Evolutionary conservation across 1,139 yeast species (phyloP).

Genomic region (Yamadazyma taylorii): DNA sequence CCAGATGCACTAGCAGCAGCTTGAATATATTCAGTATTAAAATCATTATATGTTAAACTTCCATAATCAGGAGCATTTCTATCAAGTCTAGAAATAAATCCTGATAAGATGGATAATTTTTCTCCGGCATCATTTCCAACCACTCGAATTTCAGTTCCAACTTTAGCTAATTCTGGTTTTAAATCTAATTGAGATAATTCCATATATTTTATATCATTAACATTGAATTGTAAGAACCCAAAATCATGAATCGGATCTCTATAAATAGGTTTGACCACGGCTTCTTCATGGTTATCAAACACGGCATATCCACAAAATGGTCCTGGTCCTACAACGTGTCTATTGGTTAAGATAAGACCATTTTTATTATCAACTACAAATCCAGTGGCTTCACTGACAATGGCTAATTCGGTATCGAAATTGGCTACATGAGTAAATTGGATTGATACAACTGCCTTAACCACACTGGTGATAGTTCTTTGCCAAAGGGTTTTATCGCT

Average conservation of each 20-base stretch:
- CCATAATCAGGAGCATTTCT: constrained; percentile 97
- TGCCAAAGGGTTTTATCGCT: constrained; percentile 56
- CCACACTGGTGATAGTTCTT: constrained; percentile 76
- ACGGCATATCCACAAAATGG: constrained; percentile 90
- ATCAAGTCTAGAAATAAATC: constrained; percentile 86
- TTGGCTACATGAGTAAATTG: constrained; percentile 85
- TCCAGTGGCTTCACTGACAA: constrained; percentile 91
- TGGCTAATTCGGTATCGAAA: constrained; percentile 82
- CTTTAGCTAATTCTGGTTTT: constrained; percentile 79
- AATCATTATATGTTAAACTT: constrained; percentile 84
- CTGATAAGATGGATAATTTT: constrained; percentile 82
- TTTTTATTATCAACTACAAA: constrained; percentile 83
- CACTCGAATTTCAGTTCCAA: constrained; percentile 90
- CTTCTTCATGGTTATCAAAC: constrained; percentile 93
- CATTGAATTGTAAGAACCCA: constrained; percentile 77
- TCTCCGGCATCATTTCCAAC: constrained; percentile 98
- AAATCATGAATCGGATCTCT: constrained; percentile 89
- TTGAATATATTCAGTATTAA: constrained; percentile 93
- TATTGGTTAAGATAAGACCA: constrained; percentile 85
- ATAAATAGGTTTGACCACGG: constrained; percentile 78
- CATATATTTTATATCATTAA: constrained; percentile 71
- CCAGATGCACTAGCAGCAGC: constrained; percentile 97
- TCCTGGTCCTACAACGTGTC: constrained; percentile 95
- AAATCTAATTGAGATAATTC: constrained; percentile 63
- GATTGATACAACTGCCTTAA: constrained; percentile 82